phyloP scores from a whole-genome alignment of 2,329 filamentous ascomycete species.

The Fusarium gaditjirri region DNA sequence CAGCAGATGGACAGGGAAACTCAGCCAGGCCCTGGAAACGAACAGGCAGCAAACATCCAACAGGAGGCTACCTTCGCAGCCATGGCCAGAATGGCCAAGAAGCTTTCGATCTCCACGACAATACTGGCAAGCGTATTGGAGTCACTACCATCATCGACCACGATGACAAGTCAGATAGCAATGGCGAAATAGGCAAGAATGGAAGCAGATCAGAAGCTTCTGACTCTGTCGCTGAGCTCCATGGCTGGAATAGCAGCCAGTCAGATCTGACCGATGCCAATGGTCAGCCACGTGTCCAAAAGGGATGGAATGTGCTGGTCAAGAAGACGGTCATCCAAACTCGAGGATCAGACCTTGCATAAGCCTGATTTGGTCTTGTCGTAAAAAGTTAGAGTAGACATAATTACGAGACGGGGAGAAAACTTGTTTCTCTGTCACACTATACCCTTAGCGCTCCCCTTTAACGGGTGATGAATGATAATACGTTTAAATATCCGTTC shows the following conservation, averaged over 20 bases:
- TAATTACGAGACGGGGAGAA: background rate
- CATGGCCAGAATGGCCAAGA: slow-evolving; percentile 16
- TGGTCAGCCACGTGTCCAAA: slow-evolving; percentile 2
- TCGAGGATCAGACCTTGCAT: slow-evolving; percentile 11
- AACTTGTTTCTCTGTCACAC: background rate
- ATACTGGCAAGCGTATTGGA: slow-evolving; percentile 15
- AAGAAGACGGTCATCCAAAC: slow-evolving; percentile 43
- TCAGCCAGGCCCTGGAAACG: slow-evolving; percentile 34
- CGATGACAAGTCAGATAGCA: background rate
- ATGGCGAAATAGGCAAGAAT: background rate
- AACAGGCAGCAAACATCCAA: slow-evolving; percentile 32
- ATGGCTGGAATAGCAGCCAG: slow-evolving; percentile 41
- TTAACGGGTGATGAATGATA: background rate
- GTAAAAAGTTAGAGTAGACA: background rate
- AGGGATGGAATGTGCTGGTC: slow-evolving; percentile 40
- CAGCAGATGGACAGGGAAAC: slow-evolving; percentile 20
- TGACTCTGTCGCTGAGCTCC: slow-evolving; percentile 1
- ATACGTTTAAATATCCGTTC: background rate
- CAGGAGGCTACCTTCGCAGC: slow-evolving; percentile 35
- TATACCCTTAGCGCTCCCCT: background rate
- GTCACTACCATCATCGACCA: slow-evolving; percentile 42
- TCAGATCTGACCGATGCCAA: slow-evolving; percentile 27
- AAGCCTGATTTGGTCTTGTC: background rate
- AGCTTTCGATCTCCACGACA: slow-evolving; percentile 19
- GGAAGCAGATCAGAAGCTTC: slow-evolving; percentile 23